phyloP scores from a whole-genome alignment of 129 eudicot species.

The Tagetes patula region DNA sequence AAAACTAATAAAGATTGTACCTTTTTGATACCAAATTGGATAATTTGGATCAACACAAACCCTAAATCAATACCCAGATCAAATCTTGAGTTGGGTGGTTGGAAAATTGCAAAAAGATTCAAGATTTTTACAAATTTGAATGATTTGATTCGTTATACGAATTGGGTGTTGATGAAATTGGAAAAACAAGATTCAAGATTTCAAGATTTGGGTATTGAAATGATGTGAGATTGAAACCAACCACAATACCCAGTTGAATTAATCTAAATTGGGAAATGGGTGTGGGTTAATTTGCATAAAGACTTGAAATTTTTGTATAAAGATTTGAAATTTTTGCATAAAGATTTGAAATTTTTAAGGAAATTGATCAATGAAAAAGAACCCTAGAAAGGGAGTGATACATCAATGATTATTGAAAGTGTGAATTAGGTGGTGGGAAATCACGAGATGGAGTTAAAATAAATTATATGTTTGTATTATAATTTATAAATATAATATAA shows the following conservation, averaged over 20 bases:
- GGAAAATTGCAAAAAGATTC: slow-evolving; percentile 20
- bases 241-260: neutral
- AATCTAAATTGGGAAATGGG: slow-evolving; percentile 25
- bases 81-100: slow-evolving; percentile 20
- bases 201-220: slow-evolving; percentile 21
- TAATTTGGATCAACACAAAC: slow-evolving; percentile 20
- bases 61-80: slow-evolving; percentile 13
- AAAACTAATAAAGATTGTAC: neutral
- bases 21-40: slow-evolving; percentile 15
- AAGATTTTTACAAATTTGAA: neutral
- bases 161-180: slow-evolving; percentile 20
- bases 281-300: slow-evolving; percentile 2
- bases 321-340: slow-evolving; percentile 21
- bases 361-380: slow-evolving; percentile 25
- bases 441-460: slow-evolving; percentile 5
- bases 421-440: slow-evolving; percentile 16
- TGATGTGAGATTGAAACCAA: too few species aligned
- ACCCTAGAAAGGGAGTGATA: slow-evolving; percentile 36
- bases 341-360: slow-evolving; percentile 24
- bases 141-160: slow-evolving; percentile 4
- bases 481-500: too few species aligned
- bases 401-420: slow-evolving; percentile 30
- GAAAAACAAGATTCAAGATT: neutral
- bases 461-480: neutral
- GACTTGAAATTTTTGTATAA: slow-evolving; percentile 18